A percentile compares a stretch with the other conserved stretches of the same genome.
Evolutionary conservation across 2,329 filamentous ascomycete genomes (phyloP).

Genomic region (Elsinoe arachidis): DNA sequence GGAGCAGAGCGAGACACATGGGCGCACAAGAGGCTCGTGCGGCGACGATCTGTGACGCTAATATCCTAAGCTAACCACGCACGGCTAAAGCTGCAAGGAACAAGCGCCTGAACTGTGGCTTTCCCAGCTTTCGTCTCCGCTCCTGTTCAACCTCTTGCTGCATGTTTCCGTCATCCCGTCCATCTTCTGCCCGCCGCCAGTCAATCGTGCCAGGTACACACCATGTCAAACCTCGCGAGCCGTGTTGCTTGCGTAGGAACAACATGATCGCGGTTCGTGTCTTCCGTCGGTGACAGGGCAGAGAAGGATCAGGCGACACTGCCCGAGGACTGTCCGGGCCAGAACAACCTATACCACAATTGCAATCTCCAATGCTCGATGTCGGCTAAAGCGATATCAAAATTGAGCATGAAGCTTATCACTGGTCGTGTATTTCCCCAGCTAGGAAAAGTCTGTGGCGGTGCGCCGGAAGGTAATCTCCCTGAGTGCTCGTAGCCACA

Average conservation of each 20-base stretch:
- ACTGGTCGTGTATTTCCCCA: background rate
- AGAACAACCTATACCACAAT: background rate
- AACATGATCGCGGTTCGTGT: background rate
- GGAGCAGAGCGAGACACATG: background rate
- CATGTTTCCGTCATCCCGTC: conserved; percentile 7
- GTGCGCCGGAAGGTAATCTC: background rate
- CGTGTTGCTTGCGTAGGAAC: background rate
- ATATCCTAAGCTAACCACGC: background rate
- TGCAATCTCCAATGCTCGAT: background rate
- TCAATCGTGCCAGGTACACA: background rate
- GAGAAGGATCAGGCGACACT: background rate
- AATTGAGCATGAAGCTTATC: background rate
- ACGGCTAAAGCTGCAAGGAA: background rate
- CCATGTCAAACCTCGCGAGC: conserved; percentile 3
- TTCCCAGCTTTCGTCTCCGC: background rate
- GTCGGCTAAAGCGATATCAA: conserved; percentile 4
- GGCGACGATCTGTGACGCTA: background rate
- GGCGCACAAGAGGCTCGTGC: background rate
- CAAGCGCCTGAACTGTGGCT: background rate
- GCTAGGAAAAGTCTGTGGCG: background rate
- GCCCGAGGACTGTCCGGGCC: background rate
- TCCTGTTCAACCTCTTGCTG: conserved; percentile 6
- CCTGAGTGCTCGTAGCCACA: background rate
- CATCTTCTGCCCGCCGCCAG: background rate
- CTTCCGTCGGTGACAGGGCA: background rate